Base-by-base conservation (phyloP, 805 yeast genomes). In the Ogataea kodamae region DNA sequence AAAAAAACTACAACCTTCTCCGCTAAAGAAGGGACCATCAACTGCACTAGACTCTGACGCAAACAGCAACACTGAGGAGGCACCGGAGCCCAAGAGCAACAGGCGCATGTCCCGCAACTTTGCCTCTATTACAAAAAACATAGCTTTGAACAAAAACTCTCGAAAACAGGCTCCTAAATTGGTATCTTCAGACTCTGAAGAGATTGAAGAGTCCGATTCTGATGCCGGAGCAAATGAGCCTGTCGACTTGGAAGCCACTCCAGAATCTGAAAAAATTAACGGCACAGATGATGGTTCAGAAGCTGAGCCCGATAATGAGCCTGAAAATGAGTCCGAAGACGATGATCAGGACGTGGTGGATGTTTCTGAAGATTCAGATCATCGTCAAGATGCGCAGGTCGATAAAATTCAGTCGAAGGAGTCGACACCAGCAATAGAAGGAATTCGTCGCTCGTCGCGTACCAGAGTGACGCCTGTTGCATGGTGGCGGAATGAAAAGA, bases 401-500 rank as follows among this genome's bases (percentile, higher is more conserved):
- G 34, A 35, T 22, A 28, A 35, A 22, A 16, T 28, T n/a, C 9
- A 9, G 16, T 22, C 22, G 9, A 23, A 32, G 13, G 32, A 35
- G 18, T 19, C 20, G 14, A 27, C 25, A n/a, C 35, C 28, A 4
- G 10, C 13, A 8, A 9, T 22, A 9, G 31, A 29, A 9, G 27
- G 30, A 5, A 22, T 27, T 2, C 65, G 95, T 43, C 63, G 84
- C 43, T 82, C 95, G 0, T 65, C 70, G 19, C 67, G 96, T 48
- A 72, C 75, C 0, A 72, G 74, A 42, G 69, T 82, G 5, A 73
- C 79, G 3, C 90, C 95, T 0, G 61, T 87, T 43, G 89, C 86
- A 3, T 83, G 70, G 54, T 87, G 96, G 96, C 74, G 83, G 54
- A 84, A 83, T 50, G 96, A 87, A 57, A 66, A 76, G 40, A 72